Evolutionary conservation across 345 rosid species (phyloP).

Genomic region (Brassica rapa): DNA sequence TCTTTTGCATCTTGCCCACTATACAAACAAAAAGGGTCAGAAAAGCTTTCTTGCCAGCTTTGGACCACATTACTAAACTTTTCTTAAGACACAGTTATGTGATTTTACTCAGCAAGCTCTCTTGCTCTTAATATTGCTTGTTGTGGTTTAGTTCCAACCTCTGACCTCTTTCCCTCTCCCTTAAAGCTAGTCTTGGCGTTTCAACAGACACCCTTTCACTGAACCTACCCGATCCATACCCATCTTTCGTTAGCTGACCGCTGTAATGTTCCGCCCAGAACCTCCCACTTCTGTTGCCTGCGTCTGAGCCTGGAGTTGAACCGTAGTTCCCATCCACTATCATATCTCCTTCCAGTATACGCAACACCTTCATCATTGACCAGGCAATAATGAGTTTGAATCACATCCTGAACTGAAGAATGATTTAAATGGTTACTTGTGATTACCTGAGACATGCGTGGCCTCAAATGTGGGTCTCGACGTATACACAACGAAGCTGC

Average conservation of each 20-base stretch:
- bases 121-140: constrained; percentile 30
- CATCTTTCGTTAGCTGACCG: constrained; percentile 49
- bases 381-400: no score
- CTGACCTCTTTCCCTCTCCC: constrained; percentile 55
- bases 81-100: neutral
- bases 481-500: constrained; percentile 91
- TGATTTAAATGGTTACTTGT: neutral
- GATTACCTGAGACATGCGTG: constrained; percentile 95
- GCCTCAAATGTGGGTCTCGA: constrained; percentile 86
- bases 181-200: constrained; percentile 40
- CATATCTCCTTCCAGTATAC: constrained; percentile 93
- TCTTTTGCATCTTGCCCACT: constrained; percentile 39
- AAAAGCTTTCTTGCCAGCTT: constrained; percentile 25
- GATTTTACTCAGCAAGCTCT: neutral
- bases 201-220: constrained; percentile 61
- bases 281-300: constrained; percentile 81
- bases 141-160: constrained; percentile 29
- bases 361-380: no score
- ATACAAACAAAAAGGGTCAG: constrained; percentile 43
- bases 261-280: constrained; percentile 66
- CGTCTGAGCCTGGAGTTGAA: constrained; percentile 74
- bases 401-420: neutral
- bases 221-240: constrained; percentile 53
- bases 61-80: constrained; percentile 30
- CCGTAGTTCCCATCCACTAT: constrained; percentile 63